Conservation (phyloP, 1,284 basidiomycete species). For the Ganoderma lucidum region DNA sequence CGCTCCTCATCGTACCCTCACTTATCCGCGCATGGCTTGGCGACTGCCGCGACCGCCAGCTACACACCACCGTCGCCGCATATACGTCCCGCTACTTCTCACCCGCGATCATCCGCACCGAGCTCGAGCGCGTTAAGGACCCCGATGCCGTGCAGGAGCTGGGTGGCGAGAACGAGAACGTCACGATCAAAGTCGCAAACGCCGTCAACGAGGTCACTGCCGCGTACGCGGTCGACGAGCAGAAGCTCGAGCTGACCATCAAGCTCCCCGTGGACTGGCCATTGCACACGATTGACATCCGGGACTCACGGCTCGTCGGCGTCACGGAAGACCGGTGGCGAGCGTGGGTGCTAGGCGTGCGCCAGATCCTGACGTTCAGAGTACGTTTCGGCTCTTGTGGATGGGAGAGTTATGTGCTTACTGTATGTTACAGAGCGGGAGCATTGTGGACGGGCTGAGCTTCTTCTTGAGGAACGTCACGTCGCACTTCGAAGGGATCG, state of each 20-base stretch:
- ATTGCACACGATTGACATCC: conserved; percentile 87
- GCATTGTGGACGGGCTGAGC: conserved; percentile 90
- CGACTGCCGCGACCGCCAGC: conserved; percentile 89
- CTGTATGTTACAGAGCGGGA: conserved; percentile 73
- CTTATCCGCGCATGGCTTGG: conserved; percentile 88
- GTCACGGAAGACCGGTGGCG: conserved; percentile 94
- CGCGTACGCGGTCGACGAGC: conserved; percentile 92
- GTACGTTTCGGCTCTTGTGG: conserved; percentile 53
- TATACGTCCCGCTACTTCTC: conserved; percentile 93
- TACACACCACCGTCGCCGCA: conserved; percentile 76
- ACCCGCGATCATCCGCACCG: conserved; percentile 86
- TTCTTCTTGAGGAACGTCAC: conserved; percentile 96
- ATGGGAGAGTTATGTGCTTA: neutral
- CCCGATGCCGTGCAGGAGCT: conserved; percentile 71
- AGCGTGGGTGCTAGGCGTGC: conserved; percentile 93
- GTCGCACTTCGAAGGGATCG: conserved; percentile 92
- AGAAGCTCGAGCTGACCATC: conserved; percentile 91
- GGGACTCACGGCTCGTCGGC: conserved; percentile 86
- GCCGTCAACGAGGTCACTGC: conserved; percentile 82
- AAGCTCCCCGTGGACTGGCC: conserved; percentile 94
- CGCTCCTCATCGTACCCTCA: conserved; percentile 83
- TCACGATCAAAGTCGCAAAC: conserved; percentile 79
- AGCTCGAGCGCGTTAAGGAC: conserved; percentile 81
- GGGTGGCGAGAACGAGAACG: conserved; percentile 85
- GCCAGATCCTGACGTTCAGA: conserved; percentile 90